Base-by-base conservation (phyloP, 73 alveolate genomes). In the Paramecium primaurelia region DNA sequence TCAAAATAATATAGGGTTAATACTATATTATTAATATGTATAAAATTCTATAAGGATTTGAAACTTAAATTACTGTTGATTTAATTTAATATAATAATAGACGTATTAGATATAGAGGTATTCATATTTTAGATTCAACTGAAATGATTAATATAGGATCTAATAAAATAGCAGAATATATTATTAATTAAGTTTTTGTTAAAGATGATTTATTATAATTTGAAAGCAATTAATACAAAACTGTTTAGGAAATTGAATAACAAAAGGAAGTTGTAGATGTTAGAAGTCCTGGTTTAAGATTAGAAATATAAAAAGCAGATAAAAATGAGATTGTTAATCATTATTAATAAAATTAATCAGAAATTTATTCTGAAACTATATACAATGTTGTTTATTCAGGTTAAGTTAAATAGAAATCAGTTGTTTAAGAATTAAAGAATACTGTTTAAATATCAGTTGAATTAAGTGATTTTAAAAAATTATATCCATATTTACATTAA, bases 341-440 rank as follows among this genome's bases (percentile, higher is more conserved):
- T 47, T 32, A 32, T 80, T 22, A 80, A 49, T 6, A 80, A 47
- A 20, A 3, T 8, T 16, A 80, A 80, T 20, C 36, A 0, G 38
- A 80, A 26, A 8, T 20, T 8, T 26, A 25, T 8, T 58, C 91
- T 20, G 91, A 80, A 80, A 80, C 91, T 9, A 80, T 80, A 1
- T 80, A 80, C 16, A 80, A 80, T 80, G 75, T 80, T 4, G 73
- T 80, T 11, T 47, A 80, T 80, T 8, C 64, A 40, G 91, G 91
- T 20, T 12, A 42, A 45, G 51, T 18, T 4, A 32, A 80, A 49
- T 25, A 18, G 28, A 44, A 45, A 20, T 45, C 58, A 1, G 2
- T 28, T 26, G n/a, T 16, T 32, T 14, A 80, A 6, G 91, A 80
- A 0, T 32, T 1, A 11, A 2, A 64, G 28, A 80, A 80, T 28